Evolutionary conservation across 805 yeast species (phyloP).

Genomic region (Metschnikowia lachancei): DNA sequence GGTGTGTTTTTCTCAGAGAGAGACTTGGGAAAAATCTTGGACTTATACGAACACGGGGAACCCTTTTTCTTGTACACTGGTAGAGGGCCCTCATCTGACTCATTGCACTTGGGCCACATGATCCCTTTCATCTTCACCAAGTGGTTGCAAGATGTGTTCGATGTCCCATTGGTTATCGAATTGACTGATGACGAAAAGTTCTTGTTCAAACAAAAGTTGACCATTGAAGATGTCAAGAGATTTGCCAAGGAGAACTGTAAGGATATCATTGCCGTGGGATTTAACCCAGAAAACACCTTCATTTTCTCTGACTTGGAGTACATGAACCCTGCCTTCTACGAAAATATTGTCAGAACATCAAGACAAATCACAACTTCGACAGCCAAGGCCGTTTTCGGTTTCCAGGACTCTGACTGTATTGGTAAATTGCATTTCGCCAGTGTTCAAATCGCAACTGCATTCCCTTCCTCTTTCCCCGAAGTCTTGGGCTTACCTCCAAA

Average conservation of each 20-base stretch:
- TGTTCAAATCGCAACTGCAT: constrained; percentile 92
- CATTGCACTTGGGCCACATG: constrained; percentile 97
- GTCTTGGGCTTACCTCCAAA: constrained; percentile 81
- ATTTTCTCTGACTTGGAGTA: constrained; percentile 89
- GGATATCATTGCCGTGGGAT: constrained; percentile 92
- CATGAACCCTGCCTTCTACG: constrained; percentile 93
- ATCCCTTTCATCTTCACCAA: constrained; percentile 92
- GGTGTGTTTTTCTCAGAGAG: constrained; percentile 93
- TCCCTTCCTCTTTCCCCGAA: constrained; percentile 94
- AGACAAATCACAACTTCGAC: constrained; percentile 97
- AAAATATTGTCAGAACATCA: constrained; percentile 87
- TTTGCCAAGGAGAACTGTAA: constrained; percentile 82
- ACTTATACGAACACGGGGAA: constrained; percentile 89
- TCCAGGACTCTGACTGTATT: constrained; percentile 89
- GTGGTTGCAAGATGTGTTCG: constrained; percentile 98
- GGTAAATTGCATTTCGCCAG: constrained; percentile 95
- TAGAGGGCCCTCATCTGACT: constrained; percentile 92
- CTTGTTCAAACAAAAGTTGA: constrained; percentile 84
- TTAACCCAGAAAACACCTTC: constrained; percentile 91
- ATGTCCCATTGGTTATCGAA: constrained; percentile 91
- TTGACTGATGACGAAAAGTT: constrained; percentile 97
- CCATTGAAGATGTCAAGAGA: constrained; percentile 80
- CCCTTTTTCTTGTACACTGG: constrained; percentile 96
- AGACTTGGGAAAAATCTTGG: constrained; percentile 74
- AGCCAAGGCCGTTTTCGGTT: constrained; percentile 95